Base-by-base conservation (phyloP, 176 grass and related monocot species). In the Metroxylon sagu region DNA sequence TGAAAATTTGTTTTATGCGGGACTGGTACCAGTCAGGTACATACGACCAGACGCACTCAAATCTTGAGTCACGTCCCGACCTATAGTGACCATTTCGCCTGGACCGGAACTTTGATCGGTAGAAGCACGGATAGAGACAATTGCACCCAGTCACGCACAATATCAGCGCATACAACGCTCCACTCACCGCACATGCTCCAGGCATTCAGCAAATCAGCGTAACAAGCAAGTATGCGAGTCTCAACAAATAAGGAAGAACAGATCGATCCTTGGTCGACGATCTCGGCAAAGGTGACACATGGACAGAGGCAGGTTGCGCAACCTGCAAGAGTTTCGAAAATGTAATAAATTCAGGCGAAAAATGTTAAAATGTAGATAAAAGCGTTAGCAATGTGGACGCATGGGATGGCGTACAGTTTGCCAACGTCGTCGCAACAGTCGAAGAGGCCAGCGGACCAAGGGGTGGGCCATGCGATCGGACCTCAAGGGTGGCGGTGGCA, bases 381-480 rank as follows among this genome's bases (percentile, higher is more conserved):
- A 39, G 35, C 35, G 7, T 12, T 12, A 8, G 35, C 12, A 39
- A 39, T 39, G 35, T 12, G 35, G 35, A 39, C 12, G 35, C 35
- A 39, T 39, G 35, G 35, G 35, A 57, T 28, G 48, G 3, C 76
- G 16, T 80, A 80, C 77, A 80, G 39, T 74, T 80, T n/a, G 28
- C 72, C 70, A 21, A 80, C 56, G 60, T 80, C 77, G 29, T 80
- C 62, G 69, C 48, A 68, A 56, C 77, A 80, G 19, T 73, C 77
- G 6, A 73, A 80, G 63, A 80, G 77, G 21, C 77, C 77, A 0
- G 77, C 74, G n/a, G 70, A 74, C 77, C 77, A 80, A 4, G 77
- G 56, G 19, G 19, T 64, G 3, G 70, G 77, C 28, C 49, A 23
- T 3, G 23, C 2, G 21, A 8, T 21, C 17, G 63, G 39, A 31